Evolutionary conservation across 768 basidiomycete genomes (phyloP).

Genomic region (Mycena vitilis): DNA sequence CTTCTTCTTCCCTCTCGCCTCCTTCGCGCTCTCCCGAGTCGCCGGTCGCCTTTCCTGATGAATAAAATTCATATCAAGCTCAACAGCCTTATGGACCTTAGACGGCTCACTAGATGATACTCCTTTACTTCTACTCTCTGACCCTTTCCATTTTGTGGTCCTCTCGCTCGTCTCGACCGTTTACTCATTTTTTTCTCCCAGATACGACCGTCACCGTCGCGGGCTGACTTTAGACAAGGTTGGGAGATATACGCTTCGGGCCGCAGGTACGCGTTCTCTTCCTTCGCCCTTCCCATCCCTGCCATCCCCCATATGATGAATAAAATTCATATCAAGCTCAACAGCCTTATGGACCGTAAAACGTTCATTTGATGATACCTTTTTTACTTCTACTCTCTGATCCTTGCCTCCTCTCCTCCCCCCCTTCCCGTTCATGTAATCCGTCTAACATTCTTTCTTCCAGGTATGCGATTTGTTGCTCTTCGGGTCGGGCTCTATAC

Average conservation of each 20-base stretch:
- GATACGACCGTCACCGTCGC: background rate
- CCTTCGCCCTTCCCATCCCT: background rate
- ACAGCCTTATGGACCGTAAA: constrained; percentile 32
- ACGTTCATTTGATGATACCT: constrained; percentile 25
- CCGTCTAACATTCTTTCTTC: background rate
- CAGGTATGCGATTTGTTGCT: background rate
- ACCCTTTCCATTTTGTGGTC: background rate
- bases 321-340: constrained; percentile 34
- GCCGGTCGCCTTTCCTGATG: constrained; percentile 18
- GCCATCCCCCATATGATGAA: constrained; percentile 17
- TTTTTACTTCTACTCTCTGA: constrained; percentile 32
- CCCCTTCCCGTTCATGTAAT: too few relatives aligned
- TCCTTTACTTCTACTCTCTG: constrained; percentile 32
- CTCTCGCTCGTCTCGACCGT: background rate
- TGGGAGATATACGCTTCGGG: background rate
- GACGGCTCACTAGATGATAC: constrained; percentile 24
- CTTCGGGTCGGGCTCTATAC: background rate
- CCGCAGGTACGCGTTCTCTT: background rate
- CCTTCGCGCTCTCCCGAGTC: background rate
- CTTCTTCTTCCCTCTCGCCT: background rate
- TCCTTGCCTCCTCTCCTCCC: background rate
- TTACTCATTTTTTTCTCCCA: background rate
- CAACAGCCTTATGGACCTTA: constrained; percentile 31
- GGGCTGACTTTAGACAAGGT: background rate
- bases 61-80: constrained; percentile 31